Conservation (phyloP, 1,284 basidiomycete genomes). For the Ustilago sp. region DNA sequence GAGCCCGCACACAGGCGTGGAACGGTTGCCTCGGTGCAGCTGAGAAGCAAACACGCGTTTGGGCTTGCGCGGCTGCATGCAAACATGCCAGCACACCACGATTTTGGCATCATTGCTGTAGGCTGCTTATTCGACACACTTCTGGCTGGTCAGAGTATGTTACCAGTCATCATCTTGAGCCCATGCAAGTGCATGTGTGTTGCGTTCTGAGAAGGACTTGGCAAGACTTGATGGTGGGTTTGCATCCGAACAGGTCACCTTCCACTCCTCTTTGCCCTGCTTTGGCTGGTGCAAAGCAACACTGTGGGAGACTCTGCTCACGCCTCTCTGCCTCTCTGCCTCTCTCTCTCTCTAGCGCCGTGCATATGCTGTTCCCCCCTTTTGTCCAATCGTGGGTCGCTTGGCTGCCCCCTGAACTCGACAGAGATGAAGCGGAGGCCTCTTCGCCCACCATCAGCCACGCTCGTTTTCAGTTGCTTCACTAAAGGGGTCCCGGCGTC, state of each 20-base stretch:
- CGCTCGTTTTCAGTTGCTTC: background rate
- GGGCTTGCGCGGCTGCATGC: conserved; percentile 2
- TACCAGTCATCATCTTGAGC: background rate
- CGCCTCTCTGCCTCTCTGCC: background rate
- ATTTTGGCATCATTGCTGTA: background rate
- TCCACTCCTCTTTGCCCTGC: background rate
- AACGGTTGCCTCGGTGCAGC: background rate
- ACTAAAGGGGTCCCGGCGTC: conserved; percentile 38
- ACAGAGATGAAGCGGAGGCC: background rate
- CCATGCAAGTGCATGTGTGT: conserved; percentile 21
- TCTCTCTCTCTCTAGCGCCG: no score
- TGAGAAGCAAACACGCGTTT: conserved; percentile 6
- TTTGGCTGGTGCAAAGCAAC: background rate
- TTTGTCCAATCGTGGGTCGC: no score
- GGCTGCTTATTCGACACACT: background rate
- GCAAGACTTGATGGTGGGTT: conserved; percentile 30
- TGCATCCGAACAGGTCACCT: conserved; percentile 23
- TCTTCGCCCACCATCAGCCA: background rate
- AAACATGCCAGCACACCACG: conserved; percentile 15
- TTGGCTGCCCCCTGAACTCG: conserved; percentile 2
- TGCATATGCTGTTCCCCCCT: no score
- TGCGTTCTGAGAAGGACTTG: conserved; percentile 36
- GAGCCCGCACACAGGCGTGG: background rate
- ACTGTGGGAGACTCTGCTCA: conserved; percentile 8
- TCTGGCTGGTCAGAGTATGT: no score